Base-by-base conservation (phyloP, 371 early-diverging fungal genomes). In the Nematocida sp. region DNA sequence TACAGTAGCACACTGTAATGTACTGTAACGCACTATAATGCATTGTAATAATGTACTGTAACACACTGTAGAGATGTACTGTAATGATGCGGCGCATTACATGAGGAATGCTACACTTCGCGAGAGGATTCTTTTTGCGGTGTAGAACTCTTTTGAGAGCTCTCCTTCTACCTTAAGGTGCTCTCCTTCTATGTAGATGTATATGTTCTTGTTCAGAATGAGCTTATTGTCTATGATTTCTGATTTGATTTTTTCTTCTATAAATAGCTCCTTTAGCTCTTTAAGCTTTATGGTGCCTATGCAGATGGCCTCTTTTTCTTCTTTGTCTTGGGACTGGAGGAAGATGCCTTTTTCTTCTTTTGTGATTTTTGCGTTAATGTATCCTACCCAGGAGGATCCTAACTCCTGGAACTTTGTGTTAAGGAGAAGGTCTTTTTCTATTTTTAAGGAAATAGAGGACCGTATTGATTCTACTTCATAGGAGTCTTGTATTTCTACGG, bases 231-330 rank as follows among this genome's bases (percentile, higher is more conserved):
- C 80, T 25, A 69, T 42, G 51, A 77, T 51, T 26, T 82, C 82
- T 36, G 77, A 80, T 36, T 80, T 65, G n/a, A 82, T 59, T 33
- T 75, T 79, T 16, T 54, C 66, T 63, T 82, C 80, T 35, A 78
- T 64, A 48, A 82, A 68, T 64, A 50, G 53, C 48, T 68, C 69
- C 42, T 67, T 40, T 26, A 82, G 4, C n/a, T 71, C 78, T 38
- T 65, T 71, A 4, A 81, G 55, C 28, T 67, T 57, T 1, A 61
- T 42, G 26, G 77, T 69, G 18, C 69, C 77, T 35, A 79, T 23
- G 36, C 68, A 55, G 36, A 80, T 59, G 18, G 30, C 42, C 26
- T 69, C 65, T 38, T 33, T 55, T 32, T 7, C 53, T 5, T 42
- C 16, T 11, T 40, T 7, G 16, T 23, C 36, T n/a, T 63, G 50